Evolutionary conservation across 306 rosid genomes (phyloP).

Genomic region (Prunus fruticosa): DNA sequence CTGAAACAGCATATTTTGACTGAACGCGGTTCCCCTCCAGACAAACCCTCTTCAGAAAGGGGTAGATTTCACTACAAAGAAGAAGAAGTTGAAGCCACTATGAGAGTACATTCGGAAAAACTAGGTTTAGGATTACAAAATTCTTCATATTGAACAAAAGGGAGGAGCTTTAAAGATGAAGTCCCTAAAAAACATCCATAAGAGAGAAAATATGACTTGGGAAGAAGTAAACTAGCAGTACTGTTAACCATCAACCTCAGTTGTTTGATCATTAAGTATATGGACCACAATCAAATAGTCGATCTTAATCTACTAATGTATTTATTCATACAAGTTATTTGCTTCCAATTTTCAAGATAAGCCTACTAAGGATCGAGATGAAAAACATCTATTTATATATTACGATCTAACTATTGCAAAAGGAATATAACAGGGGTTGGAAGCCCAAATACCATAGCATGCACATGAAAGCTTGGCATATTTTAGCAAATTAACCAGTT

Average conservation of each 20-base stretch:
- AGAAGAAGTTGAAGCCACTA: slow-evolving; percentile 14
- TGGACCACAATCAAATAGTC: background rate
- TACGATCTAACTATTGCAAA: background rate
- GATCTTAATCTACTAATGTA: background rate
- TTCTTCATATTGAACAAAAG: background rate
- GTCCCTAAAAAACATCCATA: background rate
- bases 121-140: background rate
- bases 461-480: background rate
- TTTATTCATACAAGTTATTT: background rate
- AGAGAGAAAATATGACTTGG: background rate
- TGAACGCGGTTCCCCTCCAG: slow-evolving; percentile 71
- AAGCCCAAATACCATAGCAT: slow-evolving; percentile 2
- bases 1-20: slow-evolving; percentile 73
- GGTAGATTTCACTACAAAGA: slow-evolving; percentile 62
- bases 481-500: background rate
- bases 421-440: background rate
- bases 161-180: background rate
- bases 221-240: background rate
- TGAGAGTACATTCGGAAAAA: slow-evolving; percentile 11
- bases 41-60: slow-evolving; percentile 58
- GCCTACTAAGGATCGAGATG: background rate
- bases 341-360: background rate
- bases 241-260: slow-evolving; percentile 1
- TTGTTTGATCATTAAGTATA: background rate
- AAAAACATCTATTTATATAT: background rate